These are phyloP conservation scores for Heliocybe sulcata DNA, from an alignment of 1,284 basidiomycete species.

Conservation along the genomic window DNA sequence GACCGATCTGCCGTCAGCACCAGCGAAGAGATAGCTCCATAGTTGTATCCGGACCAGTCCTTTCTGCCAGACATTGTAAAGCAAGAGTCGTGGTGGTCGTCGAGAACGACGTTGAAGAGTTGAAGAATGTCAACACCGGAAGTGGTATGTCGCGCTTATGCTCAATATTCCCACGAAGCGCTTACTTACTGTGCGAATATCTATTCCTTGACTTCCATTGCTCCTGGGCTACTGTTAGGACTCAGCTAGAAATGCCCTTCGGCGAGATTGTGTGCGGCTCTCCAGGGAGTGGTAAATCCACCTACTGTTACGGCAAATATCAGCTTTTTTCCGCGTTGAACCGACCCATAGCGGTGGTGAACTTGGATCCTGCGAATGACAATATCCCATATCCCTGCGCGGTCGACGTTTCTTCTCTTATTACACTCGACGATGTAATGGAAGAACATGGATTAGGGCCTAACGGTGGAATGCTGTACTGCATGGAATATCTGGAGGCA, in stretches of 20 bases:
- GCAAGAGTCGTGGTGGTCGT: conserved; percentile 3
- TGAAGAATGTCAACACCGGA: not conserved
- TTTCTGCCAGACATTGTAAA: conserved; percentile 30
- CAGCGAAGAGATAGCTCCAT: conserved; percentile 83
- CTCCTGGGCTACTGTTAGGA: no score
- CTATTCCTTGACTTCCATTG: no score
- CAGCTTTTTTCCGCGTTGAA: conserved; percentile 86
- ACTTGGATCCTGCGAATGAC: conserved; percentile 95
- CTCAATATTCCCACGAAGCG: no score
- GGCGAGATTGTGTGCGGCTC: conserved; percentile 1
- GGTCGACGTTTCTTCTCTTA: conserved; percentile 81
- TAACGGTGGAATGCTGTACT: conserved; percentile 96
- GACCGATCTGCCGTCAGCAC: conserved; percentile 80
- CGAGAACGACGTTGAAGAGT: conserved; percentile 5
- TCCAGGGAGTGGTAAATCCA: conserved; percentile 84
- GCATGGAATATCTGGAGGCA: conserved; percentile 94
- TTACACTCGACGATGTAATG: conserved; percentile 90
- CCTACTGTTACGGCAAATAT: conserved; percentile 90
- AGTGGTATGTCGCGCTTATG: not conserved
- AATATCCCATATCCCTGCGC: conserved; percentile 87
- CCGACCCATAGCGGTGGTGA: conserved; percentile 85
- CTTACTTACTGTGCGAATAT: no score
- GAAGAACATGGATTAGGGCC: conserved; percentile 82
- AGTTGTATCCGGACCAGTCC: conserved; percentile 84
- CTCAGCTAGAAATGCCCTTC: not conserved